These are phyloP conservation scores for Xerocomus brunneocitrinus DNA, from an alignment of 768 basidiomycete species.

Conservation along the genomic window DNA sequence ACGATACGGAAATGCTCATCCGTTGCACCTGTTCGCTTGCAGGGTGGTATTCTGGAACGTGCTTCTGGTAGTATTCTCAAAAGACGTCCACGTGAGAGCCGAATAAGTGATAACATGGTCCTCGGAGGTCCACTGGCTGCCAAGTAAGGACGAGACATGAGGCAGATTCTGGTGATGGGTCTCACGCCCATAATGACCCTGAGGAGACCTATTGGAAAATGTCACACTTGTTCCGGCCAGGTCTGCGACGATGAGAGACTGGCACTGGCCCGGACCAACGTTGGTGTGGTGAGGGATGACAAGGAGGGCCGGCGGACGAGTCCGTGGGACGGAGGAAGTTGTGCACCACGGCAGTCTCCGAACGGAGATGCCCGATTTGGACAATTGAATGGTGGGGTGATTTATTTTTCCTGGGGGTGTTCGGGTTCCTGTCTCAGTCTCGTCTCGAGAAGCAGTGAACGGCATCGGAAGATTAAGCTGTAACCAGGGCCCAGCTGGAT, in stretches of 20 bases:
- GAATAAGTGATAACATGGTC: slow-evolving; percentile 17
- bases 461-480: slow-evolving; percentile 4
- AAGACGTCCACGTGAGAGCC: background rate
- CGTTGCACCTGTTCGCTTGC: background rate
- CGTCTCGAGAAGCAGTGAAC: background rate
- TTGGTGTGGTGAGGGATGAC: background rate
- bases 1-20: background rate
- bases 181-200: slow-evolving; percentile 29
- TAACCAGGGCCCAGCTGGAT: background rate
- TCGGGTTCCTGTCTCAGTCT: slow-evolving; percentile 11
- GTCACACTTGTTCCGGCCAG: background rate
- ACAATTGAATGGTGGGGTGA: slow-evolving; percentile 12
- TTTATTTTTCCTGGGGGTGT: slow-evolving; percentile 5
- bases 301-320: slow-evolving; percentile 9
- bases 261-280: background rate
- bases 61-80: background rate
- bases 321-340: slow-evolving; percentile 21
- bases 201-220: background rate
- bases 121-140: slow-evolving; percentile 23
- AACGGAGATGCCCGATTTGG: slow-evolving; percentile 24
- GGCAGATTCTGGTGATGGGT: slow-evolving; percentile 22
- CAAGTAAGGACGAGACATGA: slow-evolving; percentile 28
- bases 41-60: slow-evolving; percentile 16
- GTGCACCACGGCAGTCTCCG: slow-evolving; percentile 20
- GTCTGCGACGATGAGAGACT: background rate